Base-by-base conservation (phyloP, 1,284 basidiomycete genomes). In the Ceratobasidium sp. region DNA sequence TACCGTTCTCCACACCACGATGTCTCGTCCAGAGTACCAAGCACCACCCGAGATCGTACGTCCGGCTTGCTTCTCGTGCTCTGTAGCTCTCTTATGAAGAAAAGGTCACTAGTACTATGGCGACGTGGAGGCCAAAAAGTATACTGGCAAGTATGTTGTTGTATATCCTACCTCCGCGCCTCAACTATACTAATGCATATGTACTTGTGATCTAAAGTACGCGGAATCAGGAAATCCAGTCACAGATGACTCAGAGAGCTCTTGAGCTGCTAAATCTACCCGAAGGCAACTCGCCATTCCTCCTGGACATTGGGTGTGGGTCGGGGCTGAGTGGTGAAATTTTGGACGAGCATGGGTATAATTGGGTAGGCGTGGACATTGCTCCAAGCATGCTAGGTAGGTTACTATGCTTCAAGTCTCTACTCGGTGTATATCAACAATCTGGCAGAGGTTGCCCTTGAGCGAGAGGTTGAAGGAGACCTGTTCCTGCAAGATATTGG, bases 271-370 rank as follows among this genome's bases (percentile, higher is more conserved):
- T 99, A 50, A 91, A 89, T 74, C 80, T 98, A 25, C 91, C 94
- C 1, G 83, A 83, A 67, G 88, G 87, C 55, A 83, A 93, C 72
- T 86, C 93, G 0, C 88, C 89, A 0, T 92, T 93, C 75, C 80
- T 99, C 12, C 87, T 99, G 42, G 97, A 99, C 78, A 96, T 99
- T 71, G 97, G 97, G 0, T 99, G 96, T 76, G 97, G 97, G 4
- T 95, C 92, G n/a, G 97, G 97, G 1, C 80, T 99, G n/a, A 95
- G 92, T 29, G 97, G 97, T 3, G 96, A 99, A 79, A 94, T 99
- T 73, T 82, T 99, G 56, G 94, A 96, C 70, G 94, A 98, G 75
- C 88, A 94, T 75, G 96, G 97, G 0, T 90, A 99, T 77, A 80
- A 90, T 50, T 99, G 97, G 97, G 86, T 93, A 6, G 97, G 97